phyloP scores from a whole-genome alignment of 2,329 filamentous ascomycete genomes.

The Cytospora leucostoma region DNA sequence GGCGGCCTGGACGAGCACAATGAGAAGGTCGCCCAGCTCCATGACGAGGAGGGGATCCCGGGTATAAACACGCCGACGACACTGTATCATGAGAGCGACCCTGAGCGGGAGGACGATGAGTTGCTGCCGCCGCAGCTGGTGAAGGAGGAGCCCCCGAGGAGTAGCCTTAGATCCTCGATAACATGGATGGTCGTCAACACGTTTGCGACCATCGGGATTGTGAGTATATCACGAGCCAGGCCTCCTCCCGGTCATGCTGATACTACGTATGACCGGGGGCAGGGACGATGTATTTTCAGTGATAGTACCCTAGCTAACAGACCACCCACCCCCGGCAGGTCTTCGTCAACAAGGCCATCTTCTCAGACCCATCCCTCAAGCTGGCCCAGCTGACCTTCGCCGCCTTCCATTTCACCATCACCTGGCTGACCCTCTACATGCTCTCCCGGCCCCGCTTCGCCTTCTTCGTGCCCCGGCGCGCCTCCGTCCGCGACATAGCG shows the following conservation, averaged over 20 bases:
- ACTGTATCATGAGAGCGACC: constrained; percentile 37
- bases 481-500: constrained; percentile 57
- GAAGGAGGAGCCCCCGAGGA: constrained; percentile 39
- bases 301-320: constrained; percentile 9
- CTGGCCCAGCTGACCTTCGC: constrained; percentile 67
- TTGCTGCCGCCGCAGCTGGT: constrained; percentile 41
- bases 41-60: not conserved
- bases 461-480: constrained; percentile 60
- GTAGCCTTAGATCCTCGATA: constrained; percentile 42
- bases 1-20: constrained; percentile 38
- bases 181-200: constrained; percentile 65
- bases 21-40: constrained; percentile 34
- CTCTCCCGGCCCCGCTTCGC: constrained; percentile 60
- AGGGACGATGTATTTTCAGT: too few species aligned
- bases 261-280: not conserved
- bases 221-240: constrained; percentile 38
- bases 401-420: constrained; percentile 68
- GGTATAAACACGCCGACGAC: constrained; percentile 16
- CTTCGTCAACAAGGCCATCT: constrained; percentile 71
- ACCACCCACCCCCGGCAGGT: constrained; percentile 45
- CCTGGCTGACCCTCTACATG: constrained; percentile 62
- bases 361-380: constrained; percentile 62
- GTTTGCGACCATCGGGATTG: constrained; percentile 63
- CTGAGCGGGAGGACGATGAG: constrained; percentile 45
- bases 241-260: not conserved